Evolutionary conservation across 2,329 filamentous ascomycete genomes (phyloP), one percentile per base, ranked within the genome.

Genomic region (Aspergillus neotritici): DNA sequence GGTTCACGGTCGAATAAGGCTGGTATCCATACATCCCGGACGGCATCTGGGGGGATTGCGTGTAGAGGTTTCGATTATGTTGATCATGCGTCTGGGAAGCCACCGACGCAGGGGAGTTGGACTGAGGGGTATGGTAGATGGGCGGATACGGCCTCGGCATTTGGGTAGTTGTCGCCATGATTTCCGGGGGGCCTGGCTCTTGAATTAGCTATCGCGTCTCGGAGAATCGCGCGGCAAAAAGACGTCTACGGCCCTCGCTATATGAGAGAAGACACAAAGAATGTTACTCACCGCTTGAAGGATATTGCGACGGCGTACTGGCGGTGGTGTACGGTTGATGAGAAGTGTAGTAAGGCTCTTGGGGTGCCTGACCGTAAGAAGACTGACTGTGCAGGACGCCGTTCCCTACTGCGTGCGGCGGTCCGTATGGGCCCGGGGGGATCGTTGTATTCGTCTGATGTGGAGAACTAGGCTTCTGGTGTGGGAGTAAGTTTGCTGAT

Each of bases 51-150:
- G 85, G 81, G 39, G 85, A 84, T 58, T 90, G 86, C 30, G 81
- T 84, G 67, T 96, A 97, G 63, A 97, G 79, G 58, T 82, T 84
- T 55, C 90, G 78, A 44, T 73, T 76, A 71, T 94, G 87, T 61
- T 91, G 87, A 62, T 97, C 91, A 68, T 95, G 89, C 44, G 82
- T 79, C 45, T 89, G 87, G 29, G 91, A 96, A 51, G 90, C 86
- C 57, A 96, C 90, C 39, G 90, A 94, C 31, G 88, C 87, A 37
- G 91, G 91, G 43, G 91, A 95, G 68, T 91, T 94, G 44, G 90
- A 94, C 71, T 96, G 90, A 43, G 90, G 89, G 13, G 90, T 94
- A 67, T 96, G 87, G 65, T 96, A 96, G 63, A 95, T 94, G 48
- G 88, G 87, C 56, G 90, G 90, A 65, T 94, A 95, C 36, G 74